Base-by-base conservation (phyloP, 768 basidiomycete genomes). In the Lactarius hatsudake region DNA sequence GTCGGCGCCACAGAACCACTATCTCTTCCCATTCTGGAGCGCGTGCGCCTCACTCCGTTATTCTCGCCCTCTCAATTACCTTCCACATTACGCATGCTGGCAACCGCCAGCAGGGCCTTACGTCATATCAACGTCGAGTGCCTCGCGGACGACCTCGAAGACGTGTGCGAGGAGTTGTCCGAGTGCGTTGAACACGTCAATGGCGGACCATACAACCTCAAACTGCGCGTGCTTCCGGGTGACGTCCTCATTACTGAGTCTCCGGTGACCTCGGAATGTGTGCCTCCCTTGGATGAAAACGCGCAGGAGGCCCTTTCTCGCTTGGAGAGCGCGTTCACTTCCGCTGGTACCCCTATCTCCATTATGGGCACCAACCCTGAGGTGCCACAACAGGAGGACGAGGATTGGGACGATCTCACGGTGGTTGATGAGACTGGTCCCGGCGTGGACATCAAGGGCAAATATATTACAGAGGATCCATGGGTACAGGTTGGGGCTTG, bases 161-260 rank as follows among this genome's bases (percentile, higher is more conserved):
- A 69, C 68, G 68, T 69, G 28, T 66, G 64, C 56, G 68, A 69
- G 18, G 68, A 69, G 48, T 56, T 69, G 15, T 66, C 65, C 59
- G 68, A 61, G 59, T 69, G 64, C 17, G 68, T 69, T 38, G 65
- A 69, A 53, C 64, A 70, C 67, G 69, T 68, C 67, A 62, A 63
- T 32, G 56, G 63, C 6, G 69, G 69, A 3, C 67, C 61, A 2
- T 70, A 61, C 51, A 63, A 59, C 54, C 63, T 70, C 61, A 61
- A 64, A 51, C 59, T 70, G 43, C 67, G 67, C 67, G 62, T 70
- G 7, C 51, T 64, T 51, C 62, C 62, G 62, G n/a, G 55, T 45
- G 69, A 70, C 45, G 20, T 62, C 43, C 62, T 59, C 36, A 55
- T 69, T 51, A 48, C 45, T 13, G 66, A 43, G 18, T 48, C 0